Evolutionary conservation across 257 asterid species (phyloP), one percentile per base, ranked within the genome.

Genomic region (Marsdenia floribunda): DNA sequence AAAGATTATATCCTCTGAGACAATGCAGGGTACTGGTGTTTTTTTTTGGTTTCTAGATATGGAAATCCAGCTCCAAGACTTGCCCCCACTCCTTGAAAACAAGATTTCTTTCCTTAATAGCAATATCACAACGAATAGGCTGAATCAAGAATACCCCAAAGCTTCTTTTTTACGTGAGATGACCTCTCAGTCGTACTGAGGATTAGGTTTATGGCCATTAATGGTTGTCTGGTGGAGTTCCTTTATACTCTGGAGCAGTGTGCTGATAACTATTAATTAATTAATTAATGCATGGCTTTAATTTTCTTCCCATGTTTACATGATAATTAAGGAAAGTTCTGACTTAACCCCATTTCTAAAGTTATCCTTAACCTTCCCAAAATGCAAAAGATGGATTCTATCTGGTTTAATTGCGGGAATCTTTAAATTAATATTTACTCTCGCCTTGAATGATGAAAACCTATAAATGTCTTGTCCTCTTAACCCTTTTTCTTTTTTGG

Each of bases 171-270:
- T 22, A 50, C 69, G 54, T 66, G 75, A 76, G 54, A 60, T 77
- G 86, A 80, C 72, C 33, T 77, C 73, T 77, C 74, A 60, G 22
- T 49, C 0, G 61, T 68, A 55, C 73, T 0, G 49, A 44, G 0
- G 12, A 44, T 44, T 44, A 6, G 49, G 49, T 44, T 58, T 1
- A 33, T 14, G 40, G n/a, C 57, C 73, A 71, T 52, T 40, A 53
- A 53, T 53, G 71, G 37, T 66, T 73, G 68, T 68, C 66, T 85
- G 85, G 88, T 87, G 92, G 92, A 83, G 76, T 73, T 79, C 85
- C 88, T 89, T 84, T 89, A 82, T 82, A 73, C 90, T 73, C 77
- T 61, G 68, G 68, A 65, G 65, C 82, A 66, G 33, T 54, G 42
- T 46, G 81, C 71, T 44, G 72, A 76, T 64, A 8, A 55, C 6